phyloP scores from a whole-genome alignment of 2,329 filamentous ascomycete species.

The Davidsoniella eucalypti region DNA sequence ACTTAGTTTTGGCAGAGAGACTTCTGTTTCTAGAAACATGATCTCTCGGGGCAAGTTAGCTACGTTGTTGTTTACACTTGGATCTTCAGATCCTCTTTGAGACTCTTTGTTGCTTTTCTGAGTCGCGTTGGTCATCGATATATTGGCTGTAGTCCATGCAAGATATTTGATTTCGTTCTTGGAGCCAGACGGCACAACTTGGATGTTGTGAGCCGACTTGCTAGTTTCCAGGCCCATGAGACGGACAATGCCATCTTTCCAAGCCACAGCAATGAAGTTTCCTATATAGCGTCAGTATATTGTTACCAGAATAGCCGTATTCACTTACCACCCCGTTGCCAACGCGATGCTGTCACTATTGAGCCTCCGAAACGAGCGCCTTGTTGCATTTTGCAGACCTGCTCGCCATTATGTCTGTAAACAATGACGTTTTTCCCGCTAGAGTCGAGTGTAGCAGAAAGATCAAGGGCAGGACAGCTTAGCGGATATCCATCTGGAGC shows the following conservation, averaged over 20 bases:
- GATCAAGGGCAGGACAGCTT: constrained; percentile 72
- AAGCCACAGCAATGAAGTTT: constrained; percentile 65
- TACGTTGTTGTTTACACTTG: not conserved
- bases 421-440: constrained; percentile 54
- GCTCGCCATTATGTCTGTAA: constrained; percentile 62
- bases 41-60: constrained; percentile 55
- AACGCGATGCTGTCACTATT: constrained; percentile 32
- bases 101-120: not conserved
- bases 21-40: constrained; percentile 59
- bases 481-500: constrained; percentile 43
- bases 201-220: constrained; percentile 62
- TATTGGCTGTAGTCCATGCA: constrained; percentile 9
- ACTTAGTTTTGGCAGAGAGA: constrained; percentile 59
- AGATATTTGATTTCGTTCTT: constrained; percentile 6
- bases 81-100: constrained; percentile 10
- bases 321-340: constrained; percentile 51
- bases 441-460: constrained; percentile 56
- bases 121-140: not conserved
- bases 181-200: constrained; percentile 25
- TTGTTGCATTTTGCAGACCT: constrained; percentile 36
- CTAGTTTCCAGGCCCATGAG: constrained; percentile 65
- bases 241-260: constrained; percentile 64
- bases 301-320: not conserved
- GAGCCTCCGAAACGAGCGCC: constrained; percentile 25
- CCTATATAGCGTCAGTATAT: constrained; percentile 21